These are phyloP conservation scores for Acacia melanoxylon DNA, from an alignment of 306 rosid genomes.

Conservation along the genomic window DNA sequence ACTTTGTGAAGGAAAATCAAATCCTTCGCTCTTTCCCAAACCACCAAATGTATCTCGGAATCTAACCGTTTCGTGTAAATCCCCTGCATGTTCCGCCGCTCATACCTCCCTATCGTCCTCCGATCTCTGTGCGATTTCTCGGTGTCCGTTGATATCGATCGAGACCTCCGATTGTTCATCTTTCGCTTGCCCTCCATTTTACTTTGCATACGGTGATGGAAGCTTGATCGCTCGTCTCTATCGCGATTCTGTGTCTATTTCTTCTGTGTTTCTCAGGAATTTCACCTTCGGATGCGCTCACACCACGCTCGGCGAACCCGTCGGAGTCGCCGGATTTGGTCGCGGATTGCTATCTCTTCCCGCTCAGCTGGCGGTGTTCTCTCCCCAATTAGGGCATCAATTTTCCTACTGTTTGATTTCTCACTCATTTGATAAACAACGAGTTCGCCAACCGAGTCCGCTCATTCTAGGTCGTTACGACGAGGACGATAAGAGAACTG, in stretches of 20 bases:
- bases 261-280: conserved; percentile 51
- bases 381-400: conserved; percentile 67
- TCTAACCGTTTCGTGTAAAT: conserved; percentile 54
- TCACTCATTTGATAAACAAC: conserved; percentile 65
- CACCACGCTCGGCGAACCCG: conserved; percentile 73
- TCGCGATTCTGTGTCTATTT: conserved; percentile 40
- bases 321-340: conserved; percentile 90
- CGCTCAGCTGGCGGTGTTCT: conserved; percentile 53
- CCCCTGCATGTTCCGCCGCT: conserved; percentile 70
- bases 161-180: conserved; percentile 66
- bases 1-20: conserved; percentile 74
- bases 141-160: conserved; percentile 66
- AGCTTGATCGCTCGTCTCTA: conserved; percentile 69
- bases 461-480: conserved; percentile 68
- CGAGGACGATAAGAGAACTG: conserved; percentile 28
- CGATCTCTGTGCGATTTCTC: conserved; percentile 76
- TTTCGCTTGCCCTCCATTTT: conserved; percentile 69
- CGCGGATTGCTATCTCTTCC: conserved; percentile 79
- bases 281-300: conserved; percentile 91
- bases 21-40: conserved; percentile 29
- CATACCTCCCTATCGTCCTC: conserved; percentile 56
- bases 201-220: conserved; percentile 89
- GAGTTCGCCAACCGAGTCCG: conserved; percentile 71
- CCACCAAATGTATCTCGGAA: conserved; percentile 42
- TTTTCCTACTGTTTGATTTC: conserved; percentile 86